Conservation (phyloP, 164 flowering plant genomes). For the Kalanchoe fedtschenkoi region DNA sequence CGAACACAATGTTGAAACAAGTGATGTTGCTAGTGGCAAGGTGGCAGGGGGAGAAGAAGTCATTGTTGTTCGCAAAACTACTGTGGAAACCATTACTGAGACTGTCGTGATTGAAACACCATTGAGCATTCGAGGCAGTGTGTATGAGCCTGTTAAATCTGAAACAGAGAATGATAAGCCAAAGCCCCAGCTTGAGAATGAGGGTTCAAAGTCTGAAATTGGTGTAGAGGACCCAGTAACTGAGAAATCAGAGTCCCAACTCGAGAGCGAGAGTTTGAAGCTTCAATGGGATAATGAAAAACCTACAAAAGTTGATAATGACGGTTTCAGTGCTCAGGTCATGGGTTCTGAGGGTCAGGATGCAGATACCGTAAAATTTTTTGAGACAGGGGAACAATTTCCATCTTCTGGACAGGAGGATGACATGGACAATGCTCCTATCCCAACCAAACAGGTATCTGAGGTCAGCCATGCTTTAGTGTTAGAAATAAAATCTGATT, state of each 20-base stretch:
- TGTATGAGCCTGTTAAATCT: background rate
- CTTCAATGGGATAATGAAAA: background rate
- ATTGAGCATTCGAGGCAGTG: constrained; percentile 14
- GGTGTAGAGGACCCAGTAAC: background rate
- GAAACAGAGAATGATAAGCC: constrained; percentile 14
- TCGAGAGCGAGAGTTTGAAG: constrained; percentile 13
- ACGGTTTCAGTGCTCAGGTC: background rate
- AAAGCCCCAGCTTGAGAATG: constrained; percentile 17
- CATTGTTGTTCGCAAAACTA: constrained; percentile 12
- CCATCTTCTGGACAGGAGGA: constrained; percentile 11
- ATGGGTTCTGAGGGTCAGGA: background rate
- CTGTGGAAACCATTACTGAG: constrained; percentile 17
- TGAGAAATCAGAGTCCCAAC: constrained; percentile 8
- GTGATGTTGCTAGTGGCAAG: background rate
- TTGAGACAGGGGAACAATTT: background rate
- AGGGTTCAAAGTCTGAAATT: background rate
- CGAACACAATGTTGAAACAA: constrained; percentile 19
- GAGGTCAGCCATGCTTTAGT: constrained; percentile 43
- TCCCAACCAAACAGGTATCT: constrained; percentile 69
- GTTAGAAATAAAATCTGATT: constrained; percentile 60
- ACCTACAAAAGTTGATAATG: background rate
- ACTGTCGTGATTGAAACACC: constrained; percentile 18
- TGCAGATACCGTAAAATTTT: background rate
- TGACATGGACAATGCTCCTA: constrained; percentile 23
- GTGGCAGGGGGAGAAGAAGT: constrained; percentile 14